Evolutionary conservation across 805 yeast genomes (phyloP).

Genomic region (Kuraishia floccosa): DNA sequence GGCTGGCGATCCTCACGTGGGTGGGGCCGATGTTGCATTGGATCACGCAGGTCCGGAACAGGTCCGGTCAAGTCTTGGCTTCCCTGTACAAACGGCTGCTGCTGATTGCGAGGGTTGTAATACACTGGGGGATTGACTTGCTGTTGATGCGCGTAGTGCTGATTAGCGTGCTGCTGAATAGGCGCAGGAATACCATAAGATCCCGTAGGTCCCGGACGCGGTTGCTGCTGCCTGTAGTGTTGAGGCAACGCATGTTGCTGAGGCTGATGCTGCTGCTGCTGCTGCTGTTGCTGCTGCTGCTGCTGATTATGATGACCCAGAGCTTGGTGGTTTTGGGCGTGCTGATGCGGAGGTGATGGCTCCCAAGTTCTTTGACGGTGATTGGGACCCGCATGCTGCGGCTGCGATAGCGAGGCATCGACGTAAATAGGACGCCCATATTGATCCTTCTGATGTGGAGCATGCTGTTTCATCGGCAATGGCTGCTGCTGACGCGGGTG

Average conservation of each 20-base stretch:
- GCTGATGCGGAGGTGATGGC: conserved; percentile 1
- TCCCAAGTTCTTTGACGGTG: background rate
- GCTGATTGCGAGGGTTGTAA: too few species aligned
- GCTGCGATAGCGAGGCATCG: conserved; percentile 1
- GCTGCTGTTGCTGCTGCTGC: conserved; percentile 1
- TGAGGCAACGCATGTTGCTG: conserved; percentile 5
- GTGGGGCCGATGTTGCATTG: too few species aligned
- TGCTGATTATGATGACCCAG: conserved; percentile 5
- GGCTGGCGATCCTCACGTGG: too few species aligned
- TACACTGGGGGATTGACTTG: too few species aligned
- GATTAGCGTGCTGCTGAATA: conserved; percentile 1
- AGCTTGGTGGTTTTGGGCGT: background rate
- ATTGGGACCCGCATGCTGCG: background rate
- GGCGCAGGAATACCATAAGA: too few species aligned
- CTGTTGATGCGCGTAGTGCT: too few species aligned
- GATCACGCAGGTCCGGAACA: too few species aligned
- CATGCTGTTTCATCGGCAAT: background rate
- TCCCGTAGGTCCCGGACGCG: too few species aligned
- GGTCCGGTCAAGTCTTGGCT: too few species aligned
- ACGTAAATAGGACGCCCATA: too few species aligned
- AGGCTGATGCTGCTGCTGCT: conserved; percentile 4
- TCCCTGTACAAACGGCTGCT: too few species aligned
- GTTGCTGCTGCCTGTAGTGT: conserved; percentile 1
- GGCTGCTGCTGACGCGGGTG: conserved; percentile 5
- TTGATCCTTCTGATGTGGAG: background rate